Evolutionary conservation across 2,329 filamentous ascomycete species (phyloP), one percentile per base, ranked within the genome.

Genomic region (Fusarium floridanum): DNA sequence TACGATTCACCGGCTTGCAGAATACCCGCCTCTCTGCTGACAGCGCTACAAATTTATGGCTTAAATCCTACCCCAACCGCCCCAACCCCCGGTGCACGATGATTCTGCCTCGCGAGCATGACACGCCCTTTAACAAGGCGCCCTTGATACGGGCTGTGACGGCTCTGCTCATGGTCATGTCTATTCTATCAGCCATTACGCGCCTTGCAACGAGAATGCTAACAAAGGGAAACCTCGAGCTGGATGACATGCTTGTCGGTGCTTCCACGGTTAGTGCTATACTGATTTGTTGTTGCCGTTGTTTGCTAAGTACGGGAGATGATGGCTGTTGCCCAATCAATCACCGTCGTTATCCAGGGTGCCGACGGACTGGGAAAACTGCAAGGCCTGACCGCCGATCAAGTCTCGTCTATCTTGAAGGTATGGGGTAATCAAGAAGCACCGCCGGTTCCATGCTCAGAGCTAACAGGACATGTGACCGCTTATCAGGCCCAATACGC

Each of bases 111-210:
- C 70, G 76, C n/a, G 76, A 77, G 60, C 60, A 64, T 27, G 74
- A 75, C 36, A 75, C 74, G 29, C 64, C 72, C n/a, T 70, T 63
- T 32, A 76, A 76, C 70, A 77, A 77, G 61, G 63, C 74, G 66
- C 76, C 74, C 37, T 37, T 77, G 11, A 68, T 77, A 39, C 68
- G 74, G 34, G 76, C 76, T 12, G 24, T 76, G 27, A 55, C 74
- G 29, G 72, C 69, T 55, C 63, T 76, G 22, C 66, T 77, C 36
- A 75, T 77, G 72, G 74, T 76, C 6, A 71, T 77, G 29, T 53
- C 71, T 12, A 67, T 76, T 8, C 71, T 77, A 16, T 65, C 76
- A 6, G 69, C 72, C 29, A 48, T 72, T 3, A 74, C 71, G 9
- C 68, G 76, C 2, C 29, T 76, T 11, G 61, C 45, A 6, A 76